A percentile compares a stretch with the other conserved stretches of the same genome.
phyloP scores from a whole-genome alignment of 2,329 filamentous ascomycete species.

The Microthyrium microscopicum region DNA sequence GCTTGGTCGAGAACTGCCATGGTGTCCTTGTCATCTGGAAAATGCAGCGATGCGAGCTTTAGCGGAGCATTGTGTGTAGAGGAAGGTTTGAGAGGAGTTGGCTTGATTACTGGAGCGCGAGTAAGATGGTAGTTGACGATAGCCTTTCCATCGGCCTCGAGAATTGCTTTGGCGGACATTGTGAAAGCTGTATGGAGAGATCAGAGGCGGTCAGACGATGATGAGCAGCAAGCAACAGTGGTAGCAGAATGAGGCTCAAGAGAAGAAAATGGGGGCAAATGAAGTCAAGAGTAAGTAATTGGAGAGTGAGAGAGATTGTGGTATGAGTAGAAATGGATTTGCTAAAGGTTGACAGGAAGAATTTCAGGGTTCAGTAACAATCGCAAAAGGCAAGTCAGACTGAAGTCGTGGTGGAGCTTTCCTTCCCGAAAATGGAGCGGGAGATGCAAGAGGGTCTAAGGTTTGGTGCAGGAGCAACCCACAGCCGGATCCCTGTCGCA shows the following conservation, averaged over 20 bases:
- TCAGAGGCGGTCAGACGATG: slow-evolving; percentile 13
- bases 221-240: slow-evolving; percentile 9
- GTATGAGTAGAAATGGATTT: slow-evolving; percentile 4
- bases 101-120: slow-evolving; percentile 92
- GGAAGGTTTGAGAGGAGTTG: slow-evolving; percentile 71
- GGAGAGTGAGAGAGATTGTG: slow-evolving; percentile 1
- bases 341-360: background rate
- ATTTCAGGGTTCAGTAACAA: background rate
- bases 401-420: background rate
- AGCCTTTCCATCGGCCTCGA: slow-evolving; percentile 99
- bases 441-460: background rate
- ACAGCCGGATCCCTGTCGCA: too few relatives aligned
- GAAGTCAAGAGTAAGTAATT: slow-evolving; percentile 1
- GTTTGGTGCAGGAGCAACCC: too few relatives aligned
- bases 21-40: slow-evolving; percentile 73
- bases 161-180: slow-evolving; percentile 94
- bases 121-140: slow-evolving; percentile 99
- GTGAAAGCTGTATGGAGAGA: slow-evolving; percentile 18
- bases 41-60: slow-evolving; percentile 82
- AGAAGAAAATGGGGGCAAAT: background rate
- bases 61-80: slow-evolving; percentile 83
- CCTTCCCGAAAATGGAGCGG: slow-evolving; percentile 5
- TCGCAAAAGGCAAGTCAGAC: background rate
- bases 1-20: slow-evolving; percentile 82
- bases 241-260: background rate